A percentile compares a stretch with the other conserved stretches of the same genome.
phyloP scores from a whole-genome alignment of 495 filamentous ascomycete genomes.

The Tuber aestivum region DNA sequence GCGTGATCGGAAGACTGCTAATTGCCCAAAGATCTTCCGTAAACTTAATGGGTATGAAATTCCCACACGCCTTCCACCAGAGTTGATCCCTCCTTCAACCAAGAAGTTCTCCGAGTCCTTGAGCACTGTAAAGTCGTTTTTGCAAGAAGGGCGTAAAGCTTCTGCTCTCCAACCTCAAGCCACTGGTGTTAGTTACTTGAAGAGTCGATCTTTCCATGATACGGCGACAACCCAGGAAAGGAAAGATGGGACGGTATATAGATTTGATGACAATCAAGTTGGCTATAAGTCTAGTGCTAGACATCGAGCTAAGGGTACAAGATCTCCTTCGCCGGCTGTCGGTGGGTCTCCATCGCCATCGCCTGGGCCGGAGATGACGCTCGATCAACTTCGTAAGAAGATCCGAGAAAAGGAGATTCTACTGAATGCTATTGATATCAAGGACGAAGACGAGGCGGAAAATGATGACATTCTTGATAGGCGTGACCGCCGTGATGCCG shows the following conservation, averaged over 20 bases:
- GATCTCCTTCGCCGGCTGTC: slow-evolving; percentile 62
- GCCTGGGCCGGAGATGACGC: slow-evolving; percentile 71
- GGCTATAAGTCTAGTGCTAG: slow-evolving; percentile 93
- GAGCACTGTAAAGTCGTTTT: slow-evolving; percentile 81
- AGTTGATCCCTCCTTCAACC: slow-evolving; percentile 94
- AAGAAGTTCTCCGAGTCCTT: slow-evolving; percentile 87
- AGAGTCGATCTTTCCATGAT: slow-evolving; percentile 83
- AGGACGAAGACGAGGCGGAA: slow-evolving; percentile 81
- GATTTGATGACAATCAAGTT: slow-evolving; percentile 84
- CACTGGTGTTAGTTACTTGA: slow-evolving; percentile 96
- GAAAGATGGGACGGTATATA: slow-evolving; percentile 94
- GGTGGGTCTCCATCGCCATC: slow-evolving; percentile 61
- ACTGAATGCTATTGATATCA: slow-evolving; percentile 95
- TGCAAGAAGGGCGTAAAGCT: slow-evolving; percentile 86
- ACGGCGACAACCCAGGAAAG: slow-evolving; percentile 53
- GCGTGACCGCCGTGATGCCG: slow-evolving; percentile 82
- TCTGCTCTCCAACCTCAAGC: slow-evolving; percentile 86
- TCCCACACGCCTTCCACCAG: slow-evolving; percentile 82
- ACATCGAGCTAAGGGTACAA: slow-evolving; percentile 67
- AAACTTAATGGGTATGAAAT: slow-evolving; percentile 93
- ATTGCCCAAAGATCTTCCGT: slow-evolving; percentile 62
- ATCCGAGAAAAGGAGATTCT: slow-evolving; percentile 92
- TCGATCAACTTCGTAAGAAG: slow-evolving; percentile 86
- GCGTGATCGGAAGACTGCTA: slow-evolving; percentile 7
- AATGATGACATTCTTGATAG: slow-evolving; percentile 90